Conservation (phyloP, 192 early-diverging fungal species). For the Globomyces pollinis-pini region DNA sequence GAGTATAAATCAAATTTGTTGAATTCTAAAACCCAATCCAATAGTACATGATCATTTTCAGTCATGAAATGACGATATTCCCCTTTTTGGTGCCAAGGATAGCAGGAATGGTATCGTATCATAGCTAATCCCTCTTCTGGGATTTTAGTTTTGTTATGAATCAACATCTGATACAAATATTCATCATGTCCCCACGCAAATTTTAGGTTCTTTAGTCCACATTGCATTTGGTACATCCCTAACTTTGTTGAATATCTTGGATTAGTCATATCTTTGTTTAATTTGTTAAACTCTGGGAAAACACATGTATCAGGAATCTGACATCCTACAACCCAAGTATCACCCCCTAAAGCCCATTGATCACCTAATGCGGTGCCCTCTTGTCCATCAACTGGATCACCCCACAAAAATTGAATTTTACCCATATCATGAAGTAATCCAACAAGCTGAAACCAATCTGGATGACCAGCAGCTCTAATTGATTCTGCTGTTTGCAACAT, state of each 20-base stretch:
- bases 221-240: constrained; percentile 39
- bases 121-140: constrained; percentile 35
- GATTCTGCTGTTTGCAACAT: constrained; percentile 45
- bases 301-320: constrained; percentile 33
- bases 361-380: no score
- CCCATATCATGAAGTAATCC: constrained; percentile 47
- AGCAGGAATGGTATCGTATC: constrained; percentile 48
- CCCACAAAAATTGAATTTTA: constrained; percentile 35
- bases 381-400: constrained; percentile 25
- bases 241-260: constrained; percentile 19
- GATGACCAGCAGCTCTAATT: constrained; percentile 31
- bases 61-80: constrained; percentile 37
- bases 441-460: constrained; percentile 40
- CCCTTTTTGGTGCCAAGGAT: constrained; percentile 31
- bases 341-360: constrained; percentile 48
- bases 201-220: constrained; percentile 37
- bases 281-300: constrained; percentile 24
- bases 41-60: constrained; percentile 28
- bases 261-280: constrained; percentile 31
- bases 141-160: constrained; percentile 22
- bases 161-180: constrained; percentile 41
- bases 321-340: constrained; percentile 51
- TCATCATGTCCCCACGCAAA: constrained; percentile 50
- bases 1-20: constrained; percentile 51
- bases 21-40: constrained; percentile 38